phyloP scores from a whole-genome alignment of 305 asterid genomes.

The Galium porrigens region DNA sequence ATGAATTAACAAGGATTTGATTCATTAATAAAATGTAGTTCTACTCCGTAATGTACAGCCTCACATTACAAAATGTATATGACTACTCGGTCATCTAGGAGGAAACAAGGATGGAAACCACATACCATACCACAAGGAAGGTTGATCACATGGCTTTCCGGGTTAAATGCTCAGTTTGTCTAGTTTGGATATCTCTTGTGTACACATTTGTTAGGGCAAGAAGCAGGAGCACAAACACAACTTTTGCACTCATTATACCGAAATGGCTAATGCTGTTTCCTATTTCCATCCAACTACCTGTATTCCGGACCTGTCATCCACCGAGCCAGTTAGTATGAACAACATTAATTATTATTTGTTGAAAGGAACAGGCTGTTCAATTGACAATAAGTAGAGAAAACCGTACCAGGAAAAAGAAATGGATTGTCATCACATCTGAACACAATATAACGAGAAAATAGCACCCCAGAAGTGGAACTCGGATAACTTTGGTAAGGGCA shows the following conservation, averaged over 20 bases:
- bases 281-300: constrained; percentile 99
- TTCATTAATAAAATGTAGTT: background rate
- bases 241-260: constrained; percentile 97
- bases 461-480: constrained; percentile 70
- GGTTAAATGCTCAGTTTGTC: constrained; percentile 34
- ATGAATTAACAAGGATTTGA: background rate
- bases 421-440: constrained; percentile 90
- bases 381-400: background rate
- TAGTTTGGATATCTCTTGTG: constrained; percentile 53
- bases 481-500: constrained; percentile 57
- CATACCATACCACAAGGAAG: background rate
- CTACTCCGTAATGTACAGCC: constrained; percentile 1
- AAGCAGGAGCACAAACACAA: constrained; percentile 74
- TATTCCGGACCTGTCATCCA: constrained; percentile 52
- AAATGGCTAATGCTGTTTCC: constrained; percentile 97
- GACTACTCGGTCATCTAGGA: background rate
- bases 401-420: constrained; percentile 92
- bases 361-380: background rate
- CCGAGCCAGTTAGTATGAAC: constrained; percentile 1
- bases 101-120: background rate
- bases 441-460: constrained; percentile 84
- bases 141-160: constrained; percentile 42
- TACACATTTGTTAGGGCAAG: constrained; percentile 57
- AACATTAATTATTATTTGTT: background rate
- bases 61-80: background rate